Evolutionary conservation across 2,329 filamentous ascomycete species (phyloP).

Genomic region (Epichloe amarillans): DNA sequence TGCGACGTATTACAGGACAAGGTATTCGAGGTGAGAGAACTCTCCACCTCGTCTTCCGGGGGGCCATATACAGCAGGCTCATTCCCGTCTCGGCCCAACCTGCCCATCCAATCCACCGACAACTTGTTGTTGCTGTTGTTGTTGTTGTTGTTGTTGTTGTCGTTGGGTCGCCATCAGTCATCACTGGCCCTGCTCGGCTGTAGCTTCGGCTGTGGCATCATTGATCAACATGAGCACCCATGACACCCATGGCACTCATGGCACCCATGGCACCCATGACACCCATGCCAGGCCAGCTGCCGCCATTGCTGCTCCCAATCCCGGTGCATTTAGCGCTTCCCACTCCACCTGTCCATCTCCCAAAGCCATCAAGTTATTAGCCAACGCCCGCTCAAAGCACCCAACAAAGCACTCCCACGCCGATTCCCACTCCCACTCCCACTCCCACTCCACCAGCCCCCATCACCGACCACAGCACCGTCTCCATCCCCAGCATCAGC

Average conservation of each 20-base stretch:
- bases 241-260: constrained; percentile 12
- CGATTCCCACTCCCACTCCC: not conserved
- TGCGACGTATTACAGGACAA: too few relatives aligned
- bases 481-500: constrained; percentile 10
- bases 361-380: not conserved
- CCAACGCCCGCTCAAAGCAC: not conserved
- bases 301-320: constrained; percentile 5
- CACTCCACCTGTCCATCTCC: not conserved
- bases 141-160: too few relatives aligned
- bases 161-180: too few relatives aligned
- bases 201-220: too few relatives aligned
- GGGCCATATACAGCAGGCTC: too few relatives aligned
- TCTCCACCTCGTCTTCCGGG: too few relatives aligned
- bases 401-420: too few relatives aligned
- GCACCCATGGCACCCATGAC: constrained; percentile 7
- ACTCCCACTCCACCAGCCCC: constrained; percentile 4
- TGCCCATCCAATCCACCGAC: too few relatives aligned
- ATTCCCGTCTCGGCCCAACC: not conserved
- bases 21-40: too few relatives aligned
- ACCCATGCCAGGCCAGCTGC: constrained; percentile 12
- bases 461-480: constrained; percentile 7
- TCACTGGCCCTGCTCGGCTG: too few relatives aligned
- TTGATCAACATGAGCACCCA: constrained; percentile 10
- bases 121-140: too few relatives aligned
- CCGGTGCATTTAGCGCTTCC: not conserved